A percentile compares a stretch with the other conserved stretches of the same genome.
phyloP scores from a whole-genome alignment of 176 grass and related monocot genomes.

The Themeda triandra region DNA sequence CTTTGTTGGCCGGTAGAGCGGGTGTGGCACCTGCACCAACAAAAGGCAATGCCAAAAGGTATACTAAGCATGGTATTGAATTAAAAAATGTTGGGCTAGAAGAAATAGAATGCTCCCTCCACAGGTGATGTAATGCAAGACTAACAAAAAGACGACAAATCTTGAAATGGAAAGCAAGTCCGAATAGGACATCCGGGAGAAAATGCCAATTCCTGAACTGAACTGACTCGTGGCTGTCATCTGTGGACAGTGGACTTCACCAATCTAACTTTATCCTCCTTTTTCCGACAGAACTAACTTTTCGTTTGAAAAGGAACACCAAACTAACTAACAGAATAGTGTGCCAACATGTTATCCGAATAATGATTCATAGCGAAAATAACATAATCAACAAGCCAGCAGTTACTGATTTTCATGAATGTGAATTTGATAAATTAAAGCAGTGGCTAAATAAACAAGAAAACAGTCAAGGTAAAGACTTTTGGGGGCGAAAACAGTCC shows the following conservation, averaged over 20 bases:
- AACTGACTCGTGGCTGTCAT: not conserved
- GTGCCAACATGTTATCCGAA: not conserved
- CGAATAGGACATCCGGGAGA: not conserved
- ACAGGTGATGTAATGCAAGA: not conserved
- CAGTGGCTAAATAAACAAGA: not conserved
- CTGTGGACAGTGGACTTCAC: not conserved
- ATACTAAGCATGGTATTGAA: not conserved
- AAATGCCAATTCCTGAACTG: not conserved
- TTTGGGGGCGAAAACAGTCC: not conserved
- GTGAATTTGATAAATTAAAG: not conserved
- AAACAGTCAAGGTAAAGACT: not conserved
- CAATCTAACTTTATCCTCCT: not conserved
- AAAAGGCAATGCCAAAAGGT: not conserved
- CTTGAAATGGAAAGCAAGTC: not conserved
- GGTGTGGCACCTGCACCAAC: conserved; percentile 72
- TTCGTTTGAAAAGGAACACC: not conserved
- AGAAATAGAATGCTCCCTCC: not conserved
- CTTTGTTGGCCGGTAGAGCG: conserved; percentile 66
- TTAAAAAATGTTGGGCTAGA: not conserved
- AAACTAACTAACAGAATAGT: not conserved
- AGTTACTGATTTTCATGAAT: not conserved
- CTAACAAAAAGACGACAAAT: not conserved
- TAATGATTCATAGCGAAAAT: not conserved
- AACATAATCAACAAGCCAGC: not conserved
- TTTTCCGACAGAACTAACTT: not conserved